phyloP scores from a whole-genome alignment of 352 stramenopile species.

The Phytophthora macrochlamydospora region DNA sequence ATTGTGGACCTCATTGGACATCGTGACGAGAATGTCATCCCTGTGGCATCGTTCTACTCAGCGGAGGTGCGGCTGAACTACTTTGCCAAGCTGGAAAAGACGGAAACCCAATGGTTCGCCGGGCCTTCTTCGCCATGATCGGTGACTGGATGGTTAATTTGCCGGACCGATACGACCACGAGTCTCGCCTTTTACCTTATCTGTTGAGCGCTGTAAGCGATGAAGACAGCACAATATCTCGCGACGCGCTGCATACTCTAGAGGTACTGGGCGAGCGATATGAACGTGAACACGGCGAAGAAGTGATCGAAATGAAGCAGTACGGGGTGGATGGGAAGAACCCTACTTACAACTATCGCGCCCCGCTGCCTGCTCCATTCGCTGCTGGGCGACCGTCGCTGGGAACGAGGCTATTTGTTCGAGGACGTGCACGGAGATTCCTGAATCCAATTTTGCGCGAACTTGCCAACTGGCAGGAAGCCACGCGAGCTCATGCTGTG shows the following conservation, averaged over 20 bases:
- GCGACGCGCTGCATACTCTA: constrained; percentile 76
- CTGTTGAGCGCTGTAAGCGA: constrained; percentile 91
- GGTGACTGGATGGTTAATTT: constrained; percentile 90
- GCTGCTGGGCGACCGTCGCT: constrained; percentile 73
- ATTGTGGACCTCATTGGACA: constrained; percentile 96
- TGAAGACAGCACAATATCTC: constrained; percentile 46
- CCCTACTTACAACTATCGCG: constrained; percentile 85
- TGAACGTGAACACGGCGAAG: constrained; percentile 70
- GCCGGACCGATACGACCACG: constrained; percentile 94
- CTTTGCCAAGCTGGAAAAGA: constrained; percentile 93
- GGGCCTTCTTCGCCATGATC: constrained; percentile 89
- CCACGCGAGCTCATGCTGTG: constrained; percentile 83
- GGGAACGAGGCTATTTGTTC: constrained; percentile 91
- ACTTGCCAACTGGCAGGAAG: constrained; percentile 91
- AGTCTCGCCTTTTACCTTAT: constrained; percentile 94
- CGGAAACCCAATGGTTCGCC: constrained; percentile 77
- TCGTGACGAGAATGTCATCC: constrained; percentile 95
- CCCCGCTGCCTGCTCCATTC: constrained; percentile 85
- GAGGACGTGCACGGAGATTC: constrained; percentile 89
- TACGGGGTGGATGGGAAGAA: constrained; percentile 94
- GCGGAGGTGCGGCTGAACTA: constrained; percentile 92
- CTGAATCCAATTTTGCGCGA: constrained; percentile 90
- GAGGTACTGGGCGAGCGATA: constrained; percentile 61
- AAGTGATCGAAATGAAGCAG: constrained; percentile 94
- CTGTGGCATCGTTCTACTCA: constrained; percentile 94